Conservation (phyloP, 345 rosid species). For the Murraya koenigii region DNA sequence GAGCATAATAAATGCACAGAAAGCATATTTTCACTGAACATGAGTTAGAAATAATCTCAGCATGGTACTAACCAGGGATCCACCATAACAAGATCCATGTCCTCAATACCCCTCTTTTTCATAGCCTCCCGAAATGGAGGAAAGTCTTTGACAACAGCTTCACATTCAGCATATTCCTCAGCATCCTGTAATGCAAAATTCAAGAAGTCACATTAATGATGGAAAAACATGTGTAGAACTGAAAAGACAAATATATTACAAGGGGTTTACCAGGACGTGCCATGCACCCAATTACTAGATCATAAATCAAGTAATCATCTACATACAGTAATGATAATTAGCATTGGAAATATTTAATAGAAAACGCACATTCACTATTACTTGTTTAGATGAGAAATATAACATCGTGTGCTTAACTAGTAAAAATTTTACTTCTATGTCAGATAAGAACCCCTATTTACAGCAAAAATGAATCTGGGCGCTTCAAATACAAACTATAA, state of each 20-base stretch:
- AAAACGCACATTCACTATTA: neutral
- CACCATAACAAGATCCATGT: slow-evolving; percentile 80
- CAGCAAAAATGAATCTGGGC: neutral
- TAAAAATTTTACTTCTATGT: neutral
- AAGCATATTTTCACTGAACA: neutral
- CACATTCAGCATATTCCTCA: slow-evolving; percentile 72
- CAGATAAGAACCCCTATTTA: neutral
- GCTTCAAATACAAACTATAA: neutral
- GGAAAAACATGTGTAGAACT: neutral
- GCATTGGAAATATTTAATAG: neutral
- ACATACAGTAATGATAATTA: neutral
- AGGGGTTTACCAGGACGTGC: neutral
- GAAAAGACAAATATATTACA: neutral
- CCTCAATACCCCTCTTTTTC: slow-evolving; percentile 72
- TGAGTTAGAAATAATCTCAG: slow-evolving; percentile 6
- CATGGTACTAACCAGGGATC: slow-evolving; percentile 56
- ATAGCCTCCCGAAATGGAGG: slow-evolving; percentile 70
- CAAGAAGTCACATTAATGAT: slow-evolving; percentile 10
- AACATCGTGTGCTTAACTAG: neutral
- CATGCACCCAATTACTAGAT: neutral
- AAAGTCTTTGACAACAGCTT: slow-evolving; percentile 66
- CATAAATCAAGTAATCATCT: neutral
- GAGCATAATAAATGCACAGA: neutral
- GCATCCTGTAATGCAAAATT: slow-evolving; percentile 47
- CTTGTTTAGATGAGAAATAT: neutral